Evolutionary conservation across 495 filamentous ascomycete genomes (phyloP).

Genomic region (Haplographium delicatum): DNA sequence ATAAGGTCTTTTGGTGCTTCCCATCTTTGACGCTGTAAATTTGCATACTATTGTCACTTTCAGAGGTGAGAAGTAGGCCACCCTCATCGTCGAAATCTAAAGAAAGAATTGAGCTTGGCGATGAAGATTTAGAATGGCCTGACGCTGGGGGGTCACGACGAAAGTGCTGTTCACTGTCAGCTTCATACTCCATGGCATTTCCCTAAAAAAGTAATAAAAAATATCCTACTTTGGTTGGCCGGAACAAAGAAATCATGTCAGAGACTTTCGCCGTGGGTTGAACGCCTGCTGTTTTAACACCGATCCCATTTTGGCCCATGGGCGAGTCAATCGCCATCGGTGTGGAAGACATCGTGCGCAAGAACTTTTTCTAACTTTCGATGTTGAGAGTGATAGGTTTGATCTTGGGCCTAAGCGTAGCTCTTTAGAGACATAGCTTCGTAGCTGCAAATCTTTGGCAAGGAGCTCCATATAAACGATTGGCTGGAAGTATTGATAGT

Average conservation of each 20-base stretch:
- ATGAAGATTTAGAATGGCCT: constrained; percentile 13
- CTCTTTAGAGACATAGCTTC: too few relatives aligned
- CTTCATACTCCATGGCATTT: neutral
- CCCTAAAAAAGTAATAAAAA: neutral
- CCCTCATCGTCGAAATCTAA: constrained; percentile 95
- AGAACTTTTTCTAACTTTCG: too few relatives aligned
- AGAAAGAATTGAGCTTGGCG: constrained; percentile 48
- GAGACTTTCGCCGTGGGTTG: constrained; percentile 36
- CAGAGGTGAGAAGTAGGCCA: constrained; percentile 79
- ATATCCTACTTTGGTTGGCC: constrained; percentile 53
- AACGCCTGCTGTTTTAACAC: constrained; percentile 30
- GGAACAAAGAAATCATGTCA: constrained; percentile 41
- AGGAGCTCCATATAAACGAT: too few relatives aligned
- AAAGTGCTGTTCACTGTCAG: constrained; percentile 11
- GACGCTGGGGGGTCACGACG: constrained; percentile 3
- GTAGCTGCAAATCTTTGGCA: too few relatives aligned
- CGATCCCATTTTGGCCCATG: constrained; percentile 22
- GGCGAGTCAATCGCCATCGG: constrained; percentile 47
- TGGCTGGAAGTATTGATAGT: too few relatives aligned
- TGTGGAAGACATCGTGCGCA: constrained; percentile 28
- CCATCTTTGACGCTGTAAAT: constrained; percentile 90
- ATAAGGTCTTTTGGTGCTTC: constrained; percentile 73
- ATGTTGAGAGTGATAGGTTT: too few relatives aligned
- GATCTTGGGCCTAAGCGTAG: too few relatives aligned
- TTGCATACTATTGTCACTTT: constrained; percentile 89